These are phyloP conservation scores for Cyclanthera cordifolia DNA, from an alignment of 306 rosid genomes.

Conservation along the genomic window DNA sequence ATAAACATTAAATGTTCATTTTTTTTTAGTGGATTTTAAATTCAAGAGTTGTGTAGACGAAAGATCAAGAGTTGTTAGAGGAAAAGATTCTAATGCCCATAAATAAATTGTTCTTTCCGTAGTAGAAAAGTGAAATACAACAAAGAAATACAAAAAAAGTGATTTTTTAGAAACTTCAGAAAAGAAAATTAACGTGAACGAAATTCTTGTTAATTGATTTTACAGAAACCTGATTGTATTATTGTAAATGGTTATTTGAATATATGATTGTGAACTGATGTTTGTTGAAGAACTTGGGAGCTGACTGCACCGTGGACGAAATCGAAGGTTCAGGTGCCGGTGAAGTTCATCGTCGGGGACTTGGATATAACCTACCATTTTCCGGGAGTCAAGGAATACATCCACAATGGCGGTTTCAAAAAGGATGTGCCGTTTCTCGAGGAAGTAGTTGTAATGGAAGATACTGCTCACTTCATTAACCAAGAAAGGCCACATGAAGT, in stretches of 20 bases:
- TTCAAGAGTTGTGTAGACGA: no score
- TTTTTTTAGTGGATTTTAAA: no score
- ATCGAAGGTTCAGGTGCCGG: background rate
- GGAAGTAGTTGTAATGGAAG: slow-evolving; percentile 4
- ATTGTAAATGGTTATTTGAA: background rate
- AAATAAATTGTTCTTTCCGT: no score
- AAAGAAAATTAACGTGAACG: no score
- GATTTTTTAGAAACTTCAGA: no score
- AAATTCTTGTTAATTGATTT: no score
- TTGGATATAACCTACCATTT: background rate
- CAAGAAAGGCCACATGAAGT: slow-evolving; percentile 11
- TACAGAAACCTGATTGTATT: background rate
- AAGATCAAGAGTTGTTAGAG: no score
- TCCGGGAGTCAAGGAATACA: slow-evolving; percentile 2
- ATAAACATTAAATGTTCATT: no score
- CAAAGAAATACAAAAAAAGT: no score
- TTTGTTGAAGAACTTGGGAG: slow-evolving; percentile 10
- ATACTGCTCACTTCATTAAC: slow-evolving; percentile 9
- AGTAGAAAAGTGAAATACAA: no score
- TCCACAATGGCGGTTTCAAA: background rate
- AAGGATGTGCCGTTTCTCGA: slow-evolving; percentile 1
- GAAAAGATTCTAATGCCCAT: no score
- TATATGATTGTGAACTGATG: background rate
- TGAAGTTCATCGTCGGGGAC: slow-evolving; percentile 7
- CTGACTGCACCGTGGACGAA: background rate